These are phyloP conservation scores for Hirsutella minnesotensis DNA, from an alignment of 2,329 filamentous ascomycete species.

Conservation along the genomic window DNA sequence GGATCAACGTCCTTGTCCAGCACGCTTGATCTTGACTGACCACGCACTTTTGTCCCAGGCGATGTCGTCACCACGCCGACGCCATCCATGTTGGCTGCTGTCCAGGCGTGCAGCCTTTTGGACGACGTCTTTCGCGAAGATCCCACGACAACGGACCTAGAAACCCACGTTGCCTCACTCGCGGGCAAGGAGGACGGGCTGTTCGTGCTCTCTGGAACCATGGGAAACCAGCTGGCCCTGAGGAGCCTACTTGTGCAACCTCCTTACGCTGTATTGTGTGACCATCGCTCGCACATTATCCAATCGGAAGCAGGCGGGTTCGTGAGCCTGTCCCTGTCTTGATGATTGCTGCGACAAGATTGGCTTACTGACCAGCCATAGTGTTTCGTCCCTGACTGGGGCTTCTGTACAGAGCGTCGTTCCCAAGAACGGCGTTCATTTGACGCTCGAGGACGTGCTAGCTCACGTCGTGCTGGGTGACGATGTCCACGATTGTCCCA, in stretches of 20 bases:
- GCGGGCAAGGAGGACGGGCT: constrained; percentile 66
- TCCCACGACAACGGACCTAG: constrained; percentile 62
- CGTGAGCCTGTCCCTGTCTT: constrained; percentile 9
- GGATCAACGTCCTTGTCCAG: background rate
- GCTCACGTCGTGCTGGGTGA: constrained; percentile 51
- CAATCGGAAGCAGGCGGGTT: constrained; percentile 52
- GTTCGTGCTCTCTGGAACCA: constrained; percentile 80
- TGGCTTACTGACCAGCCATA: constrained; percentile 17
- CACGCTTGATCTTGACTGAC: background rate
- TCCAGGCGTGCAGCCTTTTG: constrained; percentile 60
- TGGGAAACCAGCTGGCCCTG: constrained; percentile 84
- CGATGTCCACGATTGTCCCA: constrained; percentile 70
- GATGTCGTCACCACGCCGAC: constrained; percentile 62
- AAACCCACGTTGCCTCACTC: constrained; percentile 60
- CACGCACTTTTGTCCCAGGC: constrained; percentile 18
- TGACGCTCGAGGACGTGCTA: constrained; percentile 67
- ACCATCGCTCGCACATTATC: constrained; percentile 67
- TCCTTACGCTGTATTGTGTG: constrained; percentile 69
- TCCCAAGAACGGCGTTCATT: constrained; percentile 58
- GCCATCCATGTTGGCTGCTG: constrained; percentile 67
- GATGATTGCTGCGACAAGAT: background rate
- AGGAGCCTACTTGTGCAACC: constrained; percentile 68
- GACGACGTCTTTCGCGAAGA: constrained; percentile 84
- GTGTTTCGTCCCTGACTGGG: constrained; percentile 58
- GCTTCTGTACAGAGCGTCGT: constrained; percentile 56